Base-by-base conservation (phyloP, 2,329 filamentous ascomycete species). In the Colletotrichum musicola region DNA sequence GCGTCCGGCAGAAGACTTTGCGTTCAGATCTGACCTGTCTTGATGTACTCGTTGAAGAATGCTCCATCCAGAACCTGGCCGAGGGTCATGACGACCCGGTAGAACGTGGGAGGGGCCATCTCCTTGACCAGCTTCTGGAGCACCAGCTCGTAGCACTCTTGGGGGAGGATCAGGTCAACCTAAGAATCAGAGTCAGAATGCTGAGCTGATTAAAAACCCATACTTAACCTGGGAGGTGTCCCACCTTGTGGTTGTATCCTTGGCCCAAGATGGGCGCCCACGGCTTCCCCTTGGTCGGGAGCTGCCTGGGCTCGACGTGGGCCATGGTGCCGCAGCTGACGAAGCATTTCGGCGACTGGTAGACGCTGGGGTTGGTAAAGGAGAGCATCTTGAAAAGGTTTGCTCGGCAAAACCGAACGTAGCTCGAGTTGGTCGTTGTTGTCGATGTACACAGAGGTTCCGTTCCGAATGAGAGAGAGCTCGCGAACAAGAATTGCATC, bases 31-130 rank as follows among this genome's bases (percentile, higher is more conserved):
- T 22, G 81, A 93, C 93, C 92, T 68, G 86, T 86, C 78, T 97
- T 97, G 72, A 98, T 90, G 76, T 97, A 95, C 50, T 90, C 84
- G n/a, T 88, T 91, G 75, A 97, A 94, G 74, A 98, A 97, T 0
- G 90, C 87, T 1, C 89, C 88, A 40, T 92, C 85, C 1, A 98
- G 77, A 5, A 98, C 76, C 67, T 93, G 89, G 9, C 85, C 86
- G 10, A 97, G 84, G 4, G 89, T 88, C 86, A 97, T 90, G 72
- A 89, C 87, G 2, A 97, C 89, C 68, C 88, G 87, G 38, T 88
- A 87, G 83, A 93, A 97, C 13, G 73, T 72, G 1, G 86, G 84
- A 5, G 73, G 72, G 7, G 73, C 73, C 13, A 72, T 73, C 4
- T 74, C 59, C 14, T 75, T 75, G 7, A 85, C 77, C 16, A 94